A percentile compares a stretch with the other conserved stretches of the same genome.
phyloP scores from a whole-genome alignment of 805 yeast genomes.

The Yarrowia keelungensis region DNA sequence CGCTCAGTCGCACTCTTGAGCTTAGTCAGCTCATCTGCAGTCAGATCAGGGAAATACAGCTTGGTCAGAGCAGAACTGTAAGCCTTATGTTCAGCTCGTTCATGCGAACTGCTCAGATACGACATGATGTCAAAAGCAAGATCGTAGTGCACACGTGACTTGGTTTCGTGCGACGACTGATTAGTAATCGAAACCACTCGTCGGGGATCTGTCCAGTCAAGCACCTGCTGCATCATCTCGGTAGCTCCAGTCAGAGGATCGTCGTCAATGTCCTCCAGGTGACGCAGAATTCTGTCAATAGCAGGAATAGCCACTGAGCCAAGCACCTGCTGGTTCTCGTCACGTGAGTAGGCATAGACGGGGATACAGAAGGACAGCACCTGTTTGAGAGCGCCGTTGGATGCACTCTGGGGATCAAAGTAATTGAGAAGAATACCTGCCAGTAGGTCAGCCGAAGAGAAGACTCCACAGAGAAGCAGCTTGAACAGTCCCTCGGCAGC shows the following conservation, averaged over 20 bases:
- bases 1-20: not conserved
- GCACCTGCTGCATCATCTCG: slow-evolving; percentile 69
- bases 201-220: slow-evolving; percentile 84
- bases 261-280: slow-evolving; percentile 59
- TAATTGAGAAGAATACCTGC: slow-evolving; percentile 72
- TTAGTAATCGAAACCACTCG: slow-evolving; percentile 40
- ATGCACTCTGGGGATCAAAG: slow-evolving; percentile 70
- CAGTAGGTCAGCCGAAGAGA: slow-evolving; percentile 68
- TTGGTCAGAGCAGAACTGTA: not conserved
- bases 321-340: slow-evolving; percentile 70
- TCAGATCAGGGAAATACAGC: slow-evolving; percentile 23
- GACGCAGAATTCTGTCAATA: slow-evolving; percentile 43
- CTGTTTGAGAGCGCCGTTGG: slow-evolving; percentile 74
- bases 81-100: slow-evolving; percentile 13
- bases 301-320: slow-evolving; percentile 52
- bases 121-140: slow-evolving; percentile 22
- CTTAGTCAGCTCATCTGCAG: slow-evolving; percentile 7
- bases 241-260: slow-evolving; percentile 54
- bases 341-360: slow-evolving; percentile 80
- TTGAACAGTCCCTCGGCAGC: slow-evolving; percentile 90
- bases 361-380: slow-evolving; percentile 87
- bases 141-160: slow-evolving; percentile 33
- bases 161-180: slow-evolving; percentile 1
- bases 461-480: slow-evolving; percentile 75
- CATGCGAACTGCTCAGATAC: not conserved